Evolutionary conservation across 2,329 filamentous ascomycete species (phyloP), one percentile per base, ranked within the genome.

Genomic region (Pseudogymnoascus sp.): DNA sequence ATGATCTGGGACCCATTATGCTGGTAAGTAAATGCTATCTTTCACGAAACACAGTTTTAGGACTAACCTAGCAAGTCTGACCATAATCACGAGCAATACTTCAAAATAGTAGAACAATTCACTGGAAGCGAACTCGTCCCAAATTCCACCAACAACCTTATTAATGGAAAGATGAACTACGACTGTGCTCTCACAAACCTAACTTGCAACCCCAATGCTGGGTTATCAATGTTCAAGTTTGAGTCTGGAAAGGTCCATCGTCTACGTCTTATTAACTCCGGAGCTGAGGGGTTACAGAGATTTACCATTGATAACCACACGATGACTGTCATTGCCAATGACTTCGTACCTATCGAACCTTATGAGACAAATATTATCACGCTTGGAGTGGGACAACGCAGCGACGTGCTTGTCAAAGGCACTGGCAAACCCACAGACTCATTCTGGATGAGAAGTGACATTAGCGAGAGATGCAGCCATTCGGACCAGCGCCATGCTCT

Each of bases 321-420:
- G 2, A 69, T 84, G 6, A 87, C 86, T 0, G 82, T 81, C 5
- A 78, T 90, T 59, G 87, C 87, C 73, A 90, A 90, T 69, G 79
- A 87, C 48, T 71, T 78, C 10, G 82, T 87, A 0, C 82, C 84
- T 1, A 76, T 87, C 80, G 27, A 77, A 86, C 68, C 75, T 74
- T 4, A 73, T 72, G 55, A 69, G 72, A 13, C 64, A 74, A 2
- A 85, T 83, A 0, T 73, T 71, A 3, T 84, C 78, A 52, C 70
- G 67, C 74, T 89, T 18, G 82, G 79, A 31, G 79, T 87, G 62
- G 74, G 81, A 42, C 84, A 87, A 68, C 71, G 76, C 61, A 76
- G 72, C 68, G 69, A 73, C 61, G 62, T 73, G 71, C 68, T 82
- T 5, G 79, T 84, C 6, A n/a, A 8, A 8, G 42, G 21, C 13